phyloP scores from a whole-genome alignment of 352 stramenopile genomes.

The Globisporangium splendens region DNA sequence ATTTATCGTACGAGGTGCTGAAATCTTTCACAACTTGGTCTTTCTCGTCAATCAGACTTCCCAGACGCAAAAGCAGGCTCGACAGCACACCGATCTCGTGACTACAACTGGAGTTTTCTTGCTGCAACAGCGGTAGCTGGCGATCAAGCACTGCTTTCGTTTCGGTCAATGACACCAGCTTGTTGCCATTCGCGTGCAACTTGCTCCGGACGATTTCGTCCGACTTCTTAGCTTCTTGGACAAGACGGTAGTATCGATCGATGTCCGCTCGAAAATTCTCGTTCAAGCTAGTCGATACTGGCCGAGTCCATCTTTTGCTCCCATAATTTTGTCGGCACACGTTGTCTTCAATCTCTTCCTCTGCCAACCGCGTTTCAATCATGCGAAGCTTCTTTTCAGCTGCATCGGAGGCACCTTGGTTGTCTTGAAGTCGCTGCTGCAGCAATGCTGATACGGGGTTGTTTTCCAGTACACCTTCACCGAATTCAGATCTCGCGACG shows the following conservation, averaged over 20 bases:
- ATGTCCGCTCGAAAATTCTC: conserved; percentile 59
- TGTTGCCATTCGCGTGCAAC: conserved; percentile 26
- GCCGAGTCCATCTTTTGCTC: conserved; percentile 43
- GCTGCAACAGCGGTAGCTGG: conserved; percentile 41
- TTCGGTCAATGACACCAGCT: conserved; percentile 37
- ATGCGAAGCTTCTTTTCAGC: conserved; percentile 53
- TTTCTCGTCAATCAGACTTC: conserved; percentile 54
- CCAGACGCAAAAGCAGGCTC: conserved; percentile 46
- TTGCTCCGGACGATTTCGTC: conserved; percentile 63
- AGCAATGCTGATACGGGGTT: conserved; percentile 36
- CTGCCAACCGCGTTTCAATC: conserved; percentile 47
- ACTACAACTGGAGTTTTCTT: conserved; percentile 53
- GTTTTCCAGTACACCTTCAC: conserved; percentile 5
- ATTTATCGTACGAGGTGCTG: conserved; percentile 46
- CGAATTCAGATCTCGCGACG: conserved; percentile 13
- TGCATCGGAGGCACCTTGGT: conserved; percentile 42
- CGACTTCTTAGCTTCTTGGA: conserved; percentile 66
- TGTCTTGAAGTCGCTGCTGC: conserved; percentile 47
- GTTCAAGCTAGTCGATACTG: conserved; percentile 49
- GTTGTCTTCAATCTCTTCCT: conserved; percentile 69
- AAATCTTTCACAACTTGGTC: conserved; percentile 57
- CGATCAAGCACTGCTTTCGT: conserved; percentile 55
- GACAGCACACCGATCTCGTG: conserved; percentile 47
- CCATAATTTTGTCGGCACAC: conserved; percentile 69
- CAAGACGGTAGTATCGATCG: conserved; percentile 70